Conservation (phyloP, 2,329 filamentous ascomycete species). For the Ceratocystis variospora region DNA sequence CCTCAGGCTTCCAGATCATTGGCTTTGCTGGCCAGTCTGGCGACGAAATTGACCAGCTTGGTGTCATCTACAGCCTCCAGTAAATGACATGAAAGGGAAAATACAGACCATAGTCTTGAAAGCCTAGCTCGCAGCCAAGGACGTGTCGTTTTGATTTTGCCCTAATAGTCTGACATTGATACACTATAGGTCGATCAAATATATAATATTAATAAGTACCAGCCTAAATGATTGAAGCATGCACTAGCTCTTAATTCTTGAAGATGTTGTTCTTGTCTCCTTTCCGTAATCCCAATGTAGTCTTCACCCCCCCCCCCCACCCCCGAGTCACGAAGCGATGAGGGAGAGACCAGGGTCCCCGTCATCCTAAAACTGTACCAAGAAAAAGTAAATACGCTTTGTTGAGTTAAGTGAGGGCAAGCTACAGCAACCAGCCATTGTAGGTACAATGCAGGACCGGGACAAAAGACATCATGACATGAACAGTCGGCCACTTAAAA, state of each 20-base stretch:
- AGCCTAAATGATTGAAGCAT: too few relatives aligned
- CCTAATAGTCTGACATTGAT: too few relatives aligned
- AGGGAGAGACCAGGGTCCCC: background rate
- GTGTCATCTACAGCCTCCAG: slow-evolving; percentile 33
- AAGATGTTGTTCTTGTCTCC: background rate
- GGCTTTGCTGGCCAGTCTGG: slow-evolving; percentile 40
- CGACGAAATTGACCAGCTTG: slow-evolving; percentile 43
- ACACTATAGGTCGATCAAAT: too few relatives aligned
- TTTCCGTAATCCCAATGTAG: background rate
- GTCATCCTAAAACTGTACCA: background rate
- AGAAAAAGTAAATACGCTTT: too few relatives aligned
- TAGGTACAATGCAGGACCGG: too few relatives aligned
- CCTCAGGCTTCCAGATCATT: slow-evolving; percentile 38
- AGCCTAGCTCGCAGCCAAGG: background rate
- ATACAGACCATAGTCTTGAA: background rate
- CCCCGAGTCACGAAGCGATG: background rate
- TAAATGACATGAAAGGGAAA: slow-evolving; percentile 20
- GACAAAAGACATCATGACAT: too few relatives aligned
- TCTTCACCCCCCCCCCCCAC: background rate
- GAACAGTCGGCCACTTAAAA: too few relatives aligned
- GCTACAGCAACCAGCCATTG: background rate
- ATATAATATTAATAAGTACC: too few relatives aligned
- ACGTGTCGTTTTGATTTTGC: background rate
- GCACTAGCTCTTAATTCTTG: too few relatives aligned
- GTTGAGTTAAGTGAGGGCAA: background rate